Base-by-base conservation (phyloP, 495 filamentous ascomycete genomes). In the Pyronema domesticum region DNA sequence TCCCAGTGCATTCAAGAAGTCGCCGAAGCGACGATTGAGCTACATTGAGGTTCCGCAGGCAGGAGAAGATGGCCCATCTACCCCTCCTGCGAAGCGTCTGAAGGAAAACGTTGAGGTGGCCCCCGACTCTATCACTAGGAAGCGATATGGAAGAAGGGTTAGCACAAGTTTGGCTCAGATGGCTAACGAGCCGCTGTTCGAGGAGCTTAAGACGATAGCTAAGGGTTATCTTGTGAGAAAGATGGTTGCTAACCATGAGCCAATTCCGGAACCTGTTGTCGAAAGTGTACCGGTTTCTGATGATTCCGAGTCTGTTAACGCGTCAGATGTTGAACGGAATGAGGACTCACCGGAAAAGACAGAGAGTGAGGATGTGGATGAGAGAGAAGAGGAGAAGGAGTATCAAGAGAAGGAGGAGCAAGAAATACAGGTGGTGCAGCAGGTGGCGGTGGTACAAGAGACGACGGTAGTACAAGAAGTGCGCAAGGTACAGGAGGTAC, bases 1-100 rank as follows among this genome's bases (percentile, higher is more conserved):
- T 30, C 23, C 23, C 23, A 30, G 23, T 30, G 23, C 23, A 30
- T 1, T 30, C 23, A 30, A 30, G 13, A 50, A 17, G 17, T 50
- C 47, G 19, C 47, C 47, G 17, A 50, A 50, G 17, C 47, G 47
- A 34, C 34, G 47, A 36, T 19, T 50, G 9, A 50, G 47, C 17
- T 50, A 50, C 30, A 36, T 50, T 36, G 47, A 50, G 10, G 47
- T 50, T 17, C 47, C 47, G 11, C 47, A 35, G 30, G 47, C 47
- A 11, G 47, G 47, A 13, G 47, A 35, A 13, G 47, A 36, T 19
- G 47, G 47, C 7, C 47, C 47, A 19, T 34, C 47, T 13, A 50
- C 47, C 4, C 47, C 47, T 36, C 47, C 47, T 15, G 18, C 18
- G 3, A 34, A 50, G 30, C 4, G 47, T 34, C 17, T 50, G 4